Evolutionary conservation across 495 filamentous ascomycete species (phyloP).

Genomic region (Astrothelium subdiscretum): DNA sequence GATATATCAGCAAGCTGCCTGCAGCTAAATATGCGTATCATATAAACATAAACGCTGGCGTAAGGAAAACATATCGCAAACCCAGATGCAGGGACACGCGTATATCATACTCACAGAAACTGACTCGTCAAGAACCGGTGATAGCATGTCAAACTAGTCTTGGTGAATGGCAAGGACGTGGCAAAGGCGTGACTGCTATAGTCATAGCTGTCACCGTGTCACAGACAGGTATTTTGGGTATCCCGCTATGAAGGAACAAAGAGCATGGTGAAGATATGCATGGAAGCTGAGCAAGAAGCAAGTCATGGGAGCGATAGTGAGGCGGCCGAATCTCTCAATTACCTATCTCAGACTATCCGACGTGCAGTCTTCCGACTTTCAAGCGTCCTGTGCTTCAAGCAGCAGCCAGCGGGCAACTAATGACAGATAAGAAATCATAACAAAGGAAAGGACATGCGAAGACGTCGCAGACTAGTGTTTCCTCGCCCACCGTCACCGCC

Average conservation of each 20-base stretch:
- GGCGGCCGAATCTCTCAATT: slow-evolving; percentile 3
- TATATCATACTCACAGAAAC: not conserved
- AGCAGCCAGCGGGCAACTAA: not conserved
- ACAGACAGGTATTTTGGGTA: not conserved
- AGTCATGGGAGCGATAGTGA: not conserved
- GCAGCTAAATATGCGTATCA: not conserved
- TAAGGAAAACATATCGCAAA: not conserved
- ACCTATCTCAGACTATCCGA: slow-evolving; percentile 1
- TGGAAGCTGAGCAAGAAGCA: not conserved
- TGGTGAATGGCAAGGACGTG: not conserved
- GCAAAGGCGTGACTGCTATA: not conserved
- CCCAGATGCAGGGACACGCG: not conserved
- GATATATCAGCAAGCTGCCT: not conserved
- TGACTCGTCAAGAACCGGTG: not conserved
- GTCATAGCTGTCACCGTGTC: not conserved
- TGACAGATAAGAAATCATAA: not conserved
- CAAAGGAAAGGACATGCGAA: slow-evolving; percentile 4
- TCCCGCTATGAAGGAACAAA: not conserved
- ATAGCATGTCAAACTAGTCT: not conserved
- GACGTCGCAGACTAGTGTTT: slow-evolving; percentile 2
- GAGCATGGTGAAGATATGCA: not conserved
- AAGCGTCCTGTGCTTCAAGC: not conserved
- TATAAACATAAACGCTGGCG: not conserved
- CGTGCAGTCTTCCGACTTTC: not conserved
- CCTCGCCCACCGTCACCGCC: not conserved